Conservation (phyloP, 305 asterid genomes). For the Plantago lanceolata region DNA sequence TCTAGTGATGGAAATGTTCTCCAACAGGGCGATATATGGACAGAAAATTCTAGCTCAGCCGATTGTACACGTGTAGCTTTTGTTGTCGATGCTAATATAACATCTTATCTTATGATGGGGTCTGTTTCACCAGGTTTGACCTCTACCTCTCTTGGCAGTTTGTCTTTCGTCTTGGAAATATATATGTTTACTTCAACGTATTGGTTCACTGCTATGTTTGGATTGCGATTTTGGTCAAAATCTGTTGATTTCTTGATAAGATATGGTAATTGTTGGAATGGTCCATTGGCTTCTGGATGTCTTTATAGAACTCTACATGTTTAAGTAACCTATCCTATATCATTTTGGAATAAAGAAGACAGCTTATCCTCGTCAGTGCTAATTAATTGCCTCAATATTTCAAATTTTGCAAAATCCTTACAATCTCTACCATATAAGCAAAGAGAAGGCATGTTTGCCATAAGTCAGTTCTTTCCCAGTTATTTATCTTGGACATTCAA, state of each 20-base stretch:
- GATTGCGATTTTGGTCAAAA: too few species aligned
- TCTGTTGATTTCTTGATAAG: background rate
- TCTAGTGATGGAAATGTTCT: constrained; percentile 53
- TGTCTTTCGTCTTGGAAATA: too few species aligned
- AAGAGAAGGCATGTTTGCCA: too few species aligned
- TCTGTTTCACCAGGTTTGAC: constrained; percentile 97
- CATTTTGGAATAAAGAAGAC: too few species aligned
- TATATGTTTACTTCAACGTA: background rate
- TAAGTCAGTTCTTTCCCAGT: too few species aligned
- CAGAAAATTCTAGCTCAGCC: constrained; percentile 55
- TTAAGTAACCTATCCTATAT: background rate
- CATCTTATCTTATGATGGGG: constrained; percentile 99
- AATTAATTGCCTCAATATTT: background rate
- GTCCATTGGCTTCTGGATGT: background rate
- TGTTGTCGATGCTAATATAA: constrained; percentile 97
- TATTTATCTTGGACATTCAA: too few species aligned
- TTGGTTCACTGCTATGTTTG: background rate
- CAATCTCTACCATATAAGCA: background rate
- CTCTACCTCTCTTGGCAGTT: background rate
- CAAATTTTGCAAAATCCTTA: background rate
- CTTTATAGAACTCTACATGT: background rate
- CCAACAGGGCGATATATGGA: constrained; percentile 72
- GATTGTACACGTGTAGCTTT: constrained; percentile 94
- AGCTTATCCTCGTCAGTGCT: background rate
- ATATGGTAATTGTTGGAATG: background rate